phyloP scores from a whole-genome alignment of 1,284 basidiomycete genomes.

The Agroathelia rolfsii region DNA sequence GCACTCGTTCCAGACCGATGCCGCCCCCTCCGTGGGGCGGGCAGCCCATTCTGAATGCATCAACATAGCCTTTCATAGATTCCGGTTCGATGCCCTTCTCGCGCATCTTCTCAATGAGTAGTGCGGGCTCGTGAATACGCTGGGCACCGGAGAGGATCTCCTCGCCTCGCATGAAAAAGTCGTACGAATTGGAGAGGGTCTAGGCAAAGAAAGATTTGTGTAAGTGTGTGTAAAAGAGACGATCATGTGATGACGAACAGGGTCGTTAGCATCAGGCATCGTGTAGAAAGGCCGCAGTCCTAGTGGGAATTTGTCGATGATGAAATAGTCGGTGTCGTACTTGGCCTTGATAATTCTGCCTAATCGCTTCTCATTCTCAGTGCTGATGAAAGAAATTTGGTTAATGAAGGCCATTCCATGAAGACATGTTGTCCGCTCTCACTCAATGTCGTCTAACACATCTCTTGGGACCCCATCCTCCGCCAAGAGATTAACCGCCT shows the following conservation, averaged over 20 bases:
- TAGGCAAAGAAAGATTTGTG: too few relatives aligned
- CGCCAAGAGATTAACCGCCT: constrained; percentile 82
- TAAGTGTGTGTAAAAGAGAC: constrained; percentile 4
- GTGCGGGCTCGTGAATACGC: constrained; percentile 84
- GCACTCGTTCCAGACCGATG: constrained; percentile 87
- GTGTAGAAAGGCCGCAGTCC: constrained; percentile 96
- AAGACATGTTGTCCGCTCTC: constrained; percentile 19
- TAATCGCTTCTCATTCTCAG: constrained; percentile 87
- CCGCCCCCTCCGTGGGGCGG: constrained; percentile 83
- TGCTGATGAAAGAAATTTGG: constrained; percentile 41
- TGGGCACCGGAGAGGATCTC: constrained; percentile 98
- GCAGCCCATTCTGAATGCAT: constrained; percentile 91
- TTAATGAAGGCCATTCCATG: constrained; percentile 1
- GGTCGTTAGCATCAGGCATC: constrained; percentile 87
- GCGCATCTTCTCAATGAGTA: constrained; percentile 81
- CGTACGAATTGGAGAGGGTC: constrained; percentile 95
- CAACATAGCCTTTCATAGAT: constrained; percentile 84
- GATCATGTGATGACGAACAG: constrained; percentile 45
- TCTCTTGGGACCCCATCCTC: constrained; percentile 74
- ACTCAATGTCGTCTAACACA: constrained; percentile 83
- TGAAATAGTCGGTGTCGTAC: constrained; percentile 95
- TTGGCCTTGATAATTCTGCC: constrained; percentile 85
- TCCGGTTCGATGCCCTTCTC: constrained; percentile 76
- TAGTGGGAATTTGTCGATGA: constrained; percentile 95
- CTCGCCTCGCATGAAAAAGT: constrained; percentile 99